Evolutionary conservation across 352 stramenopile genomes (phyloP), one percentile per base, ranked within the genome.

Genomic region (Phytophthora pisi): DNA sequence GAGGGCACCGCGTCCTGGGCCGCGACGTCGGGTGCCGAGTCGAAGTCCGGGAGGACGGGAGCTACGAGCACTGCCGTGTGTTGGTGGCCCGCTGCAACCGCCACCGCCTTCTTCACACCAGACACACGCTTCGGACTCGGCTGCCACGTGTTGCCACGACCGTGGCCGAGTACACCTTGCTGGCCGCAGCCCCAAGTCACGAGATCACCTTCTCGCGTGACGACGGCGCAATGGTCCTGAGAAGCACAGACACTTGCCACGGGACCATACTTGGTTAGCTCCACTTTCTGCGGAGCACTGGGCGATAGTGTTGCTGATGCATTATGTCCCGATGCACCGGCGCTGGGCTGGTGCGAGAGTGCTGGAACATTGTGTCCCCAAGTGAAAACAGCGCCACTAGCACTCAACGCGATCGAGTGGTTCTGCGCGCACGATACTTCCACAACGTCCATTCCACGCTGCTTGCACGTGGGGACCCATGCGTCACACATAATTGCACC

Each of bases 181-280:
- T 82, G 65, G 15, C 83, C 87, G 45, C 79, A 88, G 3, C 83
- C 87, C 87, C 87, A 95, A 4, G 87, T 92, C 23, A 93, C 75
- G 15, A 95, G 70, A 66, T 92, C 77, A 1, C 87, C 87, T 42
- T 78, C 57, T 18, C 74, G 53, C 0, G 85, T 86, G 20, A 93
- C 84, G 4, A 95, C 84, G 20, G 85, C 87, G 55, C 87, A 95
- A 61, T 93, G 82, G 51, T 93, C 77, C 20, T 93, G 81, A 0
- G 84, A 91, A 16, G 87, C 87, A 57, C 81, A 91, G 10, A 95
- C 84, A 30, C 71, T 86, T 2, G 77, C 52, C 9, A 88, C 64
- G 18, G 73, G 68, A 0, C 79, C 82, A 66, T 82, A 90, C 20
- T 61, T 74, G 26, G 62, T 50, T 28, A 91, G 66, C 11, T 57